Evolutionary conservation across 2,329 filamentous ascomycete species (phyloP), one percentile per base, ranked within the genome.

Genomic region (Scolecobasidium constrictum): DNA sequence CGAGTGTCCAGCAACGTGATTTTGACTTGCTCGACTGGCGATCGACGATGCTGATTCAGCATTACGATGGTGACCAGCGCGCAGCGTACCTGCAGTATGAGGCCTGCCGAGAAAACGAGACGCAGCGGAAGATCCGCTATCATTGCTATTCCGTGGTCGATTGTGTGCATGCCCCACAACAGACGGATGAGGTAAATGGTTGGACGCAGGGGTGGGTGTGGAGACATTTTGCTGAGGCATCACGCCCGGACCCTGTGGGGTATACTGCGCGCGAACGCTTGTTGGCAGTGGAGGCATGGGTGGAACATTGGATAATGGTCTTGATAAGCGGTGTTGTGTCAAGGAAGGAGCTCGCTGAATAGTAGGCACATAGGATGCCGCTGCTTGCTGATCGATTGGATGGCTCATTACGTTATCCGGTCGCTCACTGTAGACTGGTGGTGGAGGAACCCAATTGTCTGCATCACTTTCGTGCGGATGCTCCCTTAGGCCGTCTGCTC

Each of bases 361-460:
- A 17, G 7, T 11, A 11, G 42, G 21, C 11, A 12, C 21, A 38
- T 33, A 39, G n/a, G 19, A n/a, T 31, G 16, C 23, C 12, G 17
- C 42, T 7, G 19, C 17, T 41, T 19, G 15, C 7, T 34, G 42
- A 39, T 12, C 31, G 17, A 44, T 38, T 9, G 42, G 42, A n/a
- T 36, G 19, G 42, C 42, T 44, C n/a, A 22, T 22, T 5, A 34
- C 35, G 23, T 44, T 44, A 20, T 65, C 56, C n/a, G 63, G 61
- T 1, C 83, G 78, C 43, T 76, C 74, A 33, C 78, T 76, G 52
- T 93, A 93, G 1, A 84, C 84, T 3, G 86, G 86, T 6, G 86
- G 86, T 4, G 86, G 86, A 4, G 85, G 83, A 4, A 87, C 82
- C 86, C 86, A 93, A 52, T 88, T 86, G 53, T 92, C 86, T 3